A percentile compares a stretch with the other conserved stretches of the same genome.
Evolutionary conservation across 2,329 filamentous ascomycete species (phyloP).

Genomic region (Boeremia lycopersici): DNA sequence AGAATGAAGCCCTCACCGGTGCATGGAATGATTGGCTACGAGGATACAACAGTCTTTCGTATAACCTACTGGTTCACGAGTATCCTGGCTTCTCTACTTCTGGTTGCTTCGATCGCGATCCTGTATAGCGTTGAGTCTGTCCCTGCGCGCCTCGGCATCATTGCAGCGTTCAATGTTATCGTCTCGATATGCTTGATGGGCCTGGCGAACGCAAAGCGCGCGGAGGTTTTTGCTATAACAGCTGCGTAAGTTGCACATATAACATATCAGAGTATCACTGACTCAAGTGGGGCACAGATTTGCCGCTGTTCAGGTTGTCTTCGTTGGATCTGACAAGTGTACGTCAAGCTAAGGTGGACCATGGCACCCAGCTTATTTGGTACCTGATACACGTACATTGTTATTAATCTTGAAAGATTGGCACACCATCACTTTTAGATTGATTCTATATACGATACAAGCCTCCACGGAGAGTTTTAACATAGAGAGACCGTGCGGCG

Average conservation of each 20-base stretch:
- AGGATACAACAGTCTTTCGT: slow-evolving; percentile 20
- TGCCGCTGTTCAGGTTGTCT: no score
- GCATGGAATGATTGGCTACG: slow-evolving; percentile 13
- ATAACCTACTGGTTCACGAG: slow-evolving; percentile 27
- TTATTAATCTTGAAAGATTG: no score
- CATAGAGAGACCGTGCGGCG: no score
- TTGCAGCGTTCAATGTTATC: slow-evolving; percentile 32
- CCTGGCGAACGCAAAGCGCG: slow-evolving; percentile 29
- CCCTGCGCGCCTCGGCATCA: slow-evolving; percentile 18
- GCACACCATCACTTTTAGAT: no score
- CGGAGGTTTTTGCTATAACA: slow-evolving; percentile 34
- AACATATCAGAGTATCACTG: no score
- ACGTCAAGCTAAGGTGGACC: no score
- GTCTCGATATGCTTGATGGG: slow-evolving; percentile 26
- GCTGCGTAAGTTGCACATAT: slow-evolving; percentile 26
- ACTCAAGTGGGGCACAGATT: no score
- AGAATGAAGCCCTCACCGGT: slow-evolving; percentile 19
- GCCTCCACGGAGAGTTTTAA: no score
- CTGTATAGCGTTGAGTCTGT: slow-evolving; percentile 20
- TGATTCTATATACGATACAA: no score
- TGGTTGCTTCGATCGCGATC: slow-evolving; percentile 28
- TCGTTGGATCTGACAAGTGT: no score
- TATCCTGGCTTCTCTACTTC: slow-evolving; percentile 29
- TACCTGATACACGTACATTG: no score
- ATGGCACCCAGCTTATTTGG: no score